A percentile compares a stretch with the other conserved stretches of the same genome.
These are phyloP conservation scores for Entomortierella beljakovae DNA, from an alignment of 192 early-diverging fungal genomes.

Conservation along the genomic window DNA sequence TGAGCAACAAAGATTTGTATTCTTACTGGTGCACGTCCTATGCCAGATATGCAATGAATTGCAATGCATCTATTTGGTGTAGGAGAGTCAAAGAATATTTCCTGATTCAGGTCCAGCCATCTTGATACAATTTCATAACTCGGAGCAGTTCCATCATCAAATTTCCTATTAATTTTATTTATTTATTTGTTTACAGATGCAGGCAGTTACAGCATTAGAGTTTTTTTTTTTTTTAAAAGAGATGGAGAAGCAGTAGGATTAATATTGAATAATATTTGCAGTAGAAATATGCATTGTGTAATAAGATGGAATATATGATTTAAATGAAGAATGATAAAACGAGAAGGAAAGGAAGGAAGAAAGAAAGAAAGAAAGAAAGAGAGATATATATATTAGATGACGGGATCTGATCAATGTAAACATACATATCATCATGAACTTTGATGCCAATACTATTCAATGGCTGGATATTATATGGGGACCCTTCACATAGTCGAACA, in stretches of 20 bases:
- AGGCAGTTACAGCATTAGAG: not conserved
- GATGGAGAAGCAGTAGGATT: too few relatives aligned
- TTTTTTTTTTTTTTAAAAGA: too few relatives aligned
- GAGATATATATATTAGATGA: too few relatives aligned
- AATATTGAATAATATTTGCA: too few relatives aligned
- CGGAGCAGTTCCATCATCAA: constrained; percentile 76
- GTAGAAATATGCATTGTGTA: too few relatives aligned
- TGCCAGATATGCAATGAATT: constrained; percentile 81
- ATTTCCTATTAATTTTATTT: constrained; percentile 49
- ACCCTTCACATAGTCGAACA: constrained; percentile 73
- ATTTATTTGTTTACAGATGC: not conserved
- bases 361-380: not conserved
- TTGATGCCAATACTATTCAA: constrained; percentile 63
- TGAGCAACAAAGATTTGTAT: not conserved
- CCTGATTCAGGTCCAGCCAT: constrained; percentile 54
- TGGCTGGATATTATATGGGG: constrained; percentile 64
- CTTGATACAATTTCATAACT: constrained; percentile 31
- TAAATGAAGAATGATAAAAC: not conserved
- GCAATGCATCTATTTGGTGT: constrained; percentile 40
- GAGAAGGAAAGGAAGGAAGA: not conserved
- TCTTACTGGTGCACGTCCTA: constrained; percentile 78
- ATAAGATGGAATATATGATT: not conserved
- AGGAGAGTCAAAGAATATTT: constrained; percentile 31
- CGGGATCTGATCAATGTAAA: too few relatives aligned
- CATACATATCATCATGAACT: constrained; percentile 69